A percentile compares a stretch with the other conserved stretches of the same genome.
These are phyloP conservation scores for Erigeron canadensis DNA, from an alignment of 129 eudicot genomes.

Conservation along the genomic window DNA sequence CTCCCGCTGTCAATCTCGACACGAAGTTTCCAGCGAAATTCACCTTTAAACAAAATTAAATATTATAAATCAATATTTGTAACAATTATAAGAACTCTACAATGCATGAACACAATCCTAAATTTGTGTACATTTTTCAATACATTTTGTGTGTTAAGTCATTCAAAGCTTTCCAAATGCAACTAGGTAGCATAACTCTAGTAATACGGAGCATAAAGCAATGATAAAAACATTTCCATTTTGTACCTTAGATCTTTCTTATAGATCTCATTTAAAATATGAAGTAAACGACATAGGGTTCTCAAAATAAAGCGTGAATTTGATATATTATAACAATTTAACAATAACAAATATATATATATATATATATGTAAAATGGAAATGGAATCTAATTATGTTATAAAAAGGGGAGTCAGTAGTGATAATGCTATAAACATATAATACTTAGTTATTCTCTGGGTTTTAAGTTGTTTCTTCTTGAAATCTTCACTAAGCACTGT, in stretches of 20 bases:
- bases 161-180: background rate
- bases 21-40: too few relatives aligned
- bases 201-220: background rate
- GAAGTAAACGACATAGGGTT: conserved; percentile 8
- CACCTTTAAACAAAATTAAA: too few relatives aligned
- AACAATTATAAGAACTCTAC: too few relatives aligned
- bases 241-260: conserved; percentile 2
- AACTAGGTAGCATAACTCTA: background rate
- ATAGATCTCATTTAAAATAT: background rate
- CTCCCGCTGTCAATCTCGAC: too few relatives aligned
- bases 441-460: conserved; percentile 49
- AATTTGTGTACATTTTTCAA: too few relatives aligned
- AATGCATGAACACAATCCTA: too few relatives aligned
- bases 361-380: background rate
- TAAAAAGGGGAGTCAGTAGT: conserved; percentile 15
- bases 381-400: conserved; percentile 22
- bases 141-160: too few relatives aligned
- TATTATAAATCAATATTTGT: too few relatives aligned
- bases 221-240: background rate
- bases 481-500: conserved; percentile 36
- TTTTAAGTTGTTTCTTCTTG: conserved; percentile 83
- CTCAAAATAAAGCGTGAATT: conserved; percentile 11
- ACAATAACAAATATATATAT: background rate
- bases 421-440: conserved; percentile 19
- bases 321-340: too few relatives aligned